Percentiles rank a stretch among this genome's conserved stretches.
Evolutionary conservation across 2,329 filamentous ascomycete species (phyloP).

Genomic region (Fusarium brevicatenulatum): DNA sequence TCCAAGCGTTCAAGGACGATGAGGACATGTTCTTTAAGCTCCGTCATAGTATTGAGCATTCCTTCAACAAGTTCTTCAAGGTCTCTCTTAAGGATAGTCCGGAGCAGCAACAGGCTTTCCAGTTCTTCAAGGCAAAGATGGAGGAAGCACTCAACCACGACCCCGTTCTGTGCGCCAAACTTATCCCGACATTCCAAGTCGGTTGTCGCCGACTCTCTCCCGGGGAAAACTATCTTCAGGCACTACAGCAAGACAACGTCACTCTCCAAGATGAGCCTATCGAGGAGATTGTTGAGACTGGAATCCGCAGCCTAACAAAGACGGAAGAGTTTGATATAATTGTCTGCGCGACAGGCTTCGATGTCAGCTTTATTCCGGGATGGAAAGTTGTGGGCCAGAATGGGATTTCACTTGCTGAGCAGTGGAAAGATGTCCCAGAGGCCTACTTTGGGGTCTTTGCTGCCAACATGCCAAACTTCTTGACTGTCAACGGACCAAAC

Average conservation of each 20-base stretch:
- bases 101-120: background rate
- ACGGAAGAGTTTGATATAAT: slow-evolving; percentile 3
- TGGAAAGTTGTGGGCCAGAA: background rate
- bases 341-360: slow-evolving; percentile 5
- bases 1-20: background rate
- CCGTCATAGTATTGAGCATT: background rate
- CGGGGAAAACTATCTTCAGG: slow-evolving; percentile 3
- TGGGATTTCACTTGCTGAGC: background rate
- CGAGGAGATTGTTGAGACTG: background rate
- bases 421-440: background rate
- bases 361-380: background rate
- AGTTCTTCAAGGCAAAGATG: background rate
- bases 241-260: slow-evolving; percentile 1
- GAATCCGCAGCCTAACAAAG: background rate
- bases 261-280: background rate
- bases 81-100: background rate
- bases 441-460: background rate
- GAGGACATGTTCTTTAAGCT: background rate
- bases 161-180: background rate
- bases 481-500: slow-evolving; percentile 2
- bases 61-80: background rate
- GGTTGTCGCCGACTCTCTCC: background rate
- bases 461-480: background rate
- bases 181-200: background rate
- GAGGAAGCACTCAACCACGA: background rate